These are phyloP conservation scores for Pelomyxa schiedti DNA, from an alignment of 78 protist species.

Conservation along the genomic window DNA sequence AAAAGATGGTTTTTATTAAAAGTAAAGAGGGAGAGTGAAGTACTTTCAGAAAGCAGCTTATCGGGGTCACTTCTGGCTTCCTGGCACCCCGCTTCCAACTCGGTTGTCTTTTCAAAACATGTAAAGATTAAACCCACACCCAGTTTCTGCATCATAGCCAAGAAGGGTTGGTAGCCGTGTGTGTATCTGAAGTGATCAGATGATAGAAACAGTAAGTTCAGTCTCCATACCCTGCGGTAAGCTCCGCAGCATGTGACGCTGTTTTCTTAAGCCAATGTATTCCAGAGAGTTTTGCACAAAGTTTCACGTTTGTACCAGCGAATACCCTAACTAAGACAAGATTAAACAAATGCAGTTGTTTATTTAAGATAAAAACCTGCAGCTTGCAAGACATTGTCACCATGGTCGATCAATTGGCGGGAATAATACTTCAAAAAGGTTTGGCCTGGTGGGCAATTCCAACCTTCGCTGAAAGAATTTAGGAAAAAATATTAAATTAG, in stretches of 20 bases:
- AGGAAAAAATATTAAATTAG: too few species aligned
- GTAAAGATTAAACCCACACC: background rate
- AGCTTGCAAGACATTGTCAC: constrained; percentile 9
- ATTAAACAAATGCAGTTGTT: too few species aligned
- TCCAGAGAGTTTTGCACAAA: constrained; percentile 71
- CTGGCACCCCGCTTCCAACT: background rate
- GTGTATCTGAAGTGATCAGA: too few species aligned
- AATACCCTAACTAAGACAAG: too few species aligned
- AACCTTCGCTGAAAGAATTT: too few species aligned
- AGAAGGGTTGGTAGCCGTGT: background rate
- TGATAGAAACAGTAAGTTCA: too few species aligned
- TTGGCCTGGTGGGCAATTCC: constrained; percentile 11
- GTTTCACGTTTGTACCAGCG: too few species aligned
- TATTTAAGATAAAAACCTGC: too few species aligned
- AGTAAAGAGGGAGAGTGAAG: too few species aligned
- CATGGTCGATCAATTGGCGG: constrained; percentile 30
- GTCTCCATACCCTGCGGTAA: constrained; percentile 75
- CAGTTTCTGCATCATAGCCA: background rate
- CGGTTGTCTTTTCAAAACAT: background rate
- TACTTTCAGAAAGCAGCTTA: background rate
- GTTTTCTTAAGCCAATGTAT: constrained; percentile 77
- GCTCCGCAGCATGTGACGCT: constrained; percentile 72
- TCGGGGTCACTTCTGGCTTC: background rate
- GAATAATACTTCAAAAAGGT: constrained; percentile 67
- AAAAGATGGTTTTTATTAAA: background rate